Percentiles rank a stretch among this genome's conserved stretches.
Conservation (phyloP, 1,284 basidiomycete species). For the Irpex rosettiformis region DNA sequence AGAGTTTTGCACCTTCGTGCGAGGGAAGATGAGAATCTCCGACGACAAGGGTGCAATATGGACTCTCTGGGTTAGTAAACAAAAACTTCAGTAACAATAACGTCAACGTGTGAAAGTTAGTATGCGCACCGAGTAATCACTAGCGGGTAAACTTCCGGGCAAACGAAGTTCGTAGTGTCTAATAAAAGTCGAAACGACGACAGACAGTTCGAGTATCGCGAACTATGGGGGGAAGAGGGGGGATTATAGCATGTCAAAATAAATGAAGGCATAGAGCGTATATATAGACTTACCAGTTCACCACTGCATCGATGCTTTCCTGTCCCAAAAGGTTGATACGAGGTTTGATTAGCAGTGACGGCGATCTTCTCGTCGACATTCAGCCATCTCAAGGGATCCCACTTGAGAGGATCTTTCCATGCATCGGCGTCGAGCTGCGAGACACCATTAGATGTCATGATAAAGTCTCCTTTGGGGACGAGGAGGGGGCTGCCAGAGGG, state of each 20-base stretch:
- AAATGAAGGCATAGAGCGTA: not conserved
- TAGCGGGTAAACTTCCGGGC: not conserved
- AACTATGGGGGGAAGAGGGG: not conserved
- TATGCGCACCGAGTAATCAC: not conserved
- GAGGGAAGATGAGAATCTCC: not conserved
- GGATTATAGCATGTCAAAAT: too few species aligned
- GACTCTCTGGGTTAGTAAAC: not conserved
- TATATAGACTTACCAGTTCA: not conserved
- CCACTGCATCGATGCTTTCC: not conserved
- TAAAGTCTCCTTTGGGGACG: not conserved
- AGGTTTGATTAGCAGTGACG: not conserved
- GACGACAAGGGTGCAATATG: not conserved
- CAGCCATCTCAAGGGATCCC: not conserved
- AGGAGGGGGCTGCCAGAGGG: not conserved
- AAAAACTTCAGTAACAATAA: not conserved
- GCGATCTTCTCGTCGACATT: not conserved
- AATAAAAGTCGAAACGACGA: not conserved
- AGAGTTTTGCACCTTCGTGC: too few species aligned
- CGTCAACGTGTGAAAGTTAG: not conserved
- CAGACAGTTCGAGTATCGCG: not conserved
- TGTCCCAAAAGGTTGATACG: not conserved
- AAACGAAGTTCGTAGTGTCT: not conserved
- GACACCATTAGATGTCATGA: not conserved
- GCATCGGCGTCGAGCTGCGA: not conserved
- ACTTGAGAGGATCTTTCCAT: not conserved